Evolutionary conservation across 805 yeast genomes (phyloP).

Genomic region (Danielia oregonensis): DNA sequence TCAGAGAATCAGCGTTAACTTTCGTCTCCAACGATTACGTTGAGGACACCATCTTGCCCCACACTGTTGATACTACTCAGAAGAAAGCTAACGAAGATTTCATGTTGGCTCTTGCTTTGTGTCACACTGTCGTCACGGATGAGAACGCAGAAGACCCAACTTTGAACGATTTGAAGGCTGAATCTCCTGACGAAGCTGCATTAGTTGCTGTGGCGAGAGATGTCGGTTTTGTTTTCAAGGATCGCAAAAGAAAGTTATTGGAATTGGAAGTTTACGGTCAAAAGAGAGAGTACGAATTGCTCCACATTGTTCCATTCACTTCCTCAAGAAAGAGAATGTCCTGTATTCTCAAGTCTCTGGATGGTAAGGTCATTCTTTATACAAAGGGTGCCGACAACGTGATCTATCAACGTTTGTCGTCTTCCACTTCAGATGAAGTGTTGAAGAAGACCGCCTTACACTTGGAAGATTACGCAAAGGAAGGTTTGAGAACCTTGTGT

Average conservation of each 20-base stretch:
- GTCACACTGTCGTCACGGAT: constrained; percentile 75
- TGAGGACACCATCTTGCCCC: constrained; percentile 44
- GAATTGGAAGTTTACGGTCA: constrained; percentile 44
- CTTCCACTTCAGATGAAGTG: constrained; percentile 41
- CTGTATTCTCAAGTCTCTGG: constrained; percentile 50
- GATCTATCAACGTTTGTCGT: constrained; percentile 43
- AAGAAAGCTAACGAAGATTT: constrained; percentile 51
- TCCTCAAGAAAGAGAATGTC: constrained; percentile 80
- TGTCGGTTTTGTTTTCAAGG: constrained; percentile 61
- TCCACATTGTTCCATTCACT: constrained; percentile 59
- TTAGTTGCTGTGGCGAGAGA: constrained; percentile 75
- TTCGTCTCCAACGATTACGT: constrained; percentile 61
- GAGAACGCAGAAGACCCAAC: constrained; percentile 34
- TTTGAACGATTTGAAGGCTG: constrained; percentile 60
- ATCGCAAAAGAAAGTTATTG: constrained; percentile 48
- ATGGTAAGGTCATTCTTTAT: constrained; percentile 42
- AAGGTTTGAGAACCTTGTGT: constrained; percentile 75
- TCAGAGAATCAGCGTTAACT: constrained; percentile 44
- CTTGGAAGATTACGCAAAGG: constrained; percentile 66
- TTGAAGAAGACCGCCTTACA: constrained; percentile 57
- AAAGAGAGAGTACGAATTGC: constrained; percentile 41
- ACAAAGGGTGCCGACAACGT: constrained; percentile 78
- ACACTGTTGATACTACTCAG: constrained; percentile 29
- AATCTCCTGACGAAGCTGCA: constrained; percentile 82
- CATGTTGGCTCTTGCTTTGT: constrained; percentile 63